A percentile compares a stretch with the other conserved stretches of the same genome.
Evolutionary conservation across 805 yeast genomes (phyloP).

Genomic region (Phaffomyces antillensis): DNA sequence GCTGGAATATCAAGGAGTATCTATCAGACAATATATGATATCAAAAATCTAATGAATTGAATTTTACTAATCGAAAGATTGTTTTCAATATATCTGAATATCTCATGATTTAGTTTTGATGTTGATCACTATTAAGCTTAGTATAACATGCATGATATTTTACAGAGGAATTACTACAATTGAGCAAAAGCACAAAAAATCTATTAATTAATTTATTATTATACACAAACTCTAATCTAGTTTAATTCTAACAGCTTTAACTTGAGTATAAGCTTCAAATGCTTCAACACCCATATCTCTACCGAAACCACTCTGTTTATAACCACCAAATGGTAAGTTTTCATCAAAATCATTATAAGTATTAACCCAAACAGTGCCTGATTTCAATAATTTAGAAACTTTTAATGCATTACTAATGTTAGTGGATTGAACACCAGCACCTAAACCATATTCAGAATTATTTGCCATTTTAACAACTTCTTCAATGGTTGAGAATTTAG

Average conservation of each 20-base stretch:
- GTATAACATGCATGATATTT: too few relatives aligned
- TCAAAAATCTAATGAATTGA: too few relatives aligned
- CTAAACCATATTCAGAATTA: constrained; percentile 67
- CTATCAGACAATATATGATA: too few relatives aligned
- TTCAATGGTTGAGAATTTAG: constrained; percentile 60
- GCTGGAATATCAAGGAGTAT: too few relatives aligned
- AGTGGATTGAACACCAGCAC: constrained; percentile 72
- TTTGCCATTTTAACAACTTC: constrained; percentile 63
- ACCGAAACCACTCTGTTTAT: constrained; percentile 73
- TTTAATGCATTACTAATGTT: constrained; percentile 52
- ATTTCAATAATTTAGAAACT: constrained; percentile 55
- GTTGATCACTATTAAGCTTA: too few relatives aligned
- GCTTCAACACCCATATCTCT: constrained; percentile 82
- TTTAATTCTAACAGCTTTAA: constrained; percentile 63
- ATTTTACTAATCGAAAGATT: too few relatives aligned
- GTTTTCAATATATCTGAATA: too few relatives aligned
- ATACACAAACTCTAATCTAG: constrained; percentile 21
- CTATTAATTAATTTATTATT: too few relatives aligned
- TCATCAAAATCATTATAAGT: constrained; percentile 73
- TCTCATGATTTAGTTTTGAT: too few relatives aligned
- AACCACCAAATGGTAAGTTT: constrained; percentile 77
- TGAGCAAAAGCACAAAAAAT: too few relatives aligned
- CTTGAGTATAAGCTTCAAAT: constrained; percentile 66
- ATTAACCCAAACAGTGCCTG: constrained; percentile 78
- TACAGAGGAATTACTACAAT: too few relatives aligned